Evolutionary conservation across 192 early-diverging fungal species (phyloP), one percentile per base, ranked within the genome.

Genomic region (Chytriomyces hyalinus): DNA sequence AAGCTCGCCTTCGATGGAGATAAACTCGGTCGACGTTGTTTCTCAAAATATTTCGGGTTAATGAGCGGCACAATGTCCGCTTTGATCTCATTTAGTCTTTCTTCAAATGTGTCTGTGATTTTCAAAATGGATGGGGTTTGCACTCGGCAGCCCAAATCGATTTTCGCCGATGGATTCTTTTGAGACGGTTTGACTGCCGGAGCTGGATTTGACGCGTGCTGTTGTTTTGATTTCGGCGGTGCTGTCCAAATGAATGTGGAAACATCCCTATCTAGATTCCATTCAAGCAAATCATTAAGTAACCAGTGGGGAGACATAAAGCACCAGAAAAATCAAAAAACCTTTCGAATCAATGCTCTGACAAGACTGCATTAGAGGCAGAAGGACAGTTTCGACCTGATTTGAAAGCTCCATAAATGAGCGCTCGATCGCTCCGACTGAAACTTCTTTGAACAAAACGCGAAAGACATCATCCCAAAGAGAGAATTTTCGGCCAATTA

Each of bases 211-310:
- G 53, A 20, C 53, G 13, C 2, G 53, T 57, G 53, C 53, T 57
- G 53, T 20, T 36, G 36, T 4, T 36, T 36, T 36, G 36, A 36
- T 36, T 57, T 28, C 7, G 9, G 15, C 7, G 70, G 26, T 6
- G 70, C 22, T 9, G 51, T 66, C 62, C 73, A 75, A 47, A 75
- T 75, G 57, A n/a, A 65, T 17, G 10, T 67, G 6, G 62, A 20
- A 8, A 75, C 62, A 47, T 15, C 6, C 67, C 20, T 44, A 66
- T 66, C 64, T 64, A 70, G 1, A 4, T 11, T 51, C 15, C 22
- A 61, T n/a, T 20, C 17, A 28, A 70, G 2, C 15, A 65, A 36
- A 36, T 36, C 36, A 36, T 4, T 36, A 4, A 36, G 1, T 3
- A 36, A 36, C 4, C 1, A 4, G 36, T 36, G 36, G 36, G 36